Evolutionary conservation across 306 rosid species (phyloP).

Genomic region (Leucaena leucocephala): DNA sequence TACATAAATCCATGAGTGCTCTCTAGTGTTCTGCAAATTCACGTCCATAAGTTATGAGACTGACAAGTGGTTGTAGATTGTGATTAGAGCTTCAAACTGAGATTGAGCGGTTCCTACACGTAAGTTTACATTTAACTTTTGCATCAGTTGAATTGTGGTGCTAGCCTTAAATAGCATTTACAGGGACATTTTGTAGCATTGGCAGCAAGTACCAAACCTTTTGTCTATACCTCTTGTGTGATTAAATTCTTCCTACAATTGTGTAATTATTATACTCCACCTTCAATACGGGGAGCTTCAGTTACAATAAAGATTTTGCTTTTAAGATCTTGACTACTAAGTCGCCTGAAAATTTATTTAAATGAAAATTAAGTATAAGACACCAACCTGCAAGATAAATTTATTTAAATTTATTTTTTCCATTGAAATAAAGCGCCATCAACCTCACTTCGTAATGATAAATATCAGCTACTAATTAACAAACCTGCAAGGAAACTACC

Average conservation of each 20-base stretch:
- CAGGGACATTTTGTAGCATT: not conserved
- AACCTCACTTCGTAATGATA: constrained; percentile 48
- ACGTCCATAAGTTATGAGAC: not conserved
- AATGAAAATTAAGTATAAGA: not conserved
- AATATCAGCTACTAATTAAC: constrained; percentile 29
- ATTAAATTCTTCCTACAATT: constrained; percentile 29
- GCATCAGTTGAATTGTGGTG: too few relatives aligned
- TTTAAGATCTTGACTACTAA: not conserved
- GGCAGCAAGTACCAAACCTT: constrained; percentile 26
- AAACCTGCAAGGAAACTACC: constrained; percentile 14
- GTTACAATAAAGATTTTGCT: not conserved
- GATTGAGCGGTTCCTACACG: constrained; percentile 40
- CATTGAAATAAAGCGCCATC: constrained; percentile 34
- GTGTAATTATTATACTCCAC: constrained; percentile 32
- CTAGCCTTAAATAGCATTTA: not conserved
- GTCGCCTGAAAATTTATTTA: not conserved
- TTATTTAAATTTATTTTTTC: too few relatives aligned
- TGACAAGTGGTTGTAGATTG: constrained; percentile 12
- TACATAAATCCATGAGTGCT: constrained; percentile 35
- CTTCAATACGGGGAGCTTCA: constrained; percentile 33
- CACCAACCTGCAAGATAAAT: too few relatives aligned
- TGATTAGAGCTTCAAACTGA: constrained; percentile 26
- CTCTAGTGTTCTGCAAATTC: constrained; percentile 33
- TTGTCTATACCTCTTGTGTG: constrained; percentile 5
- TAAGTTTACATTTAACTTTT: constrained; percentile 20